Percentiles rank a stretch among this genome's conserved stretches.
Evolutionary conservation across 805 yeast genomes (phyloP).

Genomic region (Candida krabiensis): DNA sequence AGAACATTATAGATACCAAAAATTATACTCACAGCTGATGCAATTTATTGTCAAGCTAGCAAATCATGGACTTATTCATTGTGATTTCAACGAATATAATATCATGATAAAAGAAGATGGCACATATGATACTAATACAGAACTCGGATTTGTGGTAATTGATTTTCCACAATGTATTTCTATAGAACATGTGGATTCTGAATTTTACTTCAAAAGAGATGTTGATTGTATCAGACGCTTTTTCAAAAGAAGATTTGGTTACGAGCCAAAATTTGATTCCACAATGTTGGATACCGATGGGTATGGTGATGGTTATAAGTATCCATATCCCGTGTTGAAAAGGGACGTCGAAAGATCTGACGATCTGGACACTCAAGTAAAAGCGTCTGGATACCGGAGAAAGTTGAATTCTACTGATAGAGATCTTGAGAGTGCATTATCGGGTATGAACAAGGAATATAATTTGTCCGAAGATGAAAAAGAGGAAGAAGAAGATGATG

Average conservation of each 20-base stretch:
- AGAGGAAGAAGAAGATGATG: conserved; percentile 38
- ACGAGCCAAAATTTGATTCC: conserved; percentile 64
- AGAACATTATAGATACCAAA: conserved; percentile 65
- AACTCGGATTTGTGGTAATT: conserved; percentile 80
- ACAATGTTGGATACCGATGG: conserved; percentile 79
- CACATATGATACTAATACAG: conserved; percentile 49
- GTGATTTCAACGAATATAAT: conserved; percentile 97
- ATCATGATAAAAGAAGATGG: conserved; percentile 70
- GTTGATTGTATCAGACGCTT: conserved; percentile 86
- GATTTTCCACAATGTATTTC: conserved; percentile 99
- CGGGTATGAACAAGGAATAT: conserved; percentile 53
- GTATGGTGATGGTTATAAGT: conserved; percentile 74
- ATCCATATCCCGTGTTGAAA: conserved; percentile 74
- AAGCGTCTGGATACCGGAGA: conserved; percentile 81
- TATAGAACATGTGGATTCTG: conserved; percentile 87
- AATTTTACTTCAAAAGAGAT: conserved; percentile 85
- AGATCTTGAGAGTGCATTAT: conserved; percentile 77
- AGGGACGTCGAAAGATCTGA: conserved; percentile 72
- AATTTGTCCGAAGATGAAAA: conserved; percentile 32
- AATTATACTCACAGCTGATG: conserved; percentile 85
- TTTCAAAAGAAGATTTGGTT: conserved; percentile 75
- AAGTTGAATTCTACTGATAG: conserved; percentile 43
- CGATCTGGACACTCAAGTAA: conserved; percentile 78
- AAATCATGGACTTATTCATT: conserved; percentile 88
- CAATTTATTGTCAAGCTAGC: conserved; percentile 79